phyloP scores from a whole-genome alignment of 345 rosid genomes.

The Sisymbrium irio region DNA sequence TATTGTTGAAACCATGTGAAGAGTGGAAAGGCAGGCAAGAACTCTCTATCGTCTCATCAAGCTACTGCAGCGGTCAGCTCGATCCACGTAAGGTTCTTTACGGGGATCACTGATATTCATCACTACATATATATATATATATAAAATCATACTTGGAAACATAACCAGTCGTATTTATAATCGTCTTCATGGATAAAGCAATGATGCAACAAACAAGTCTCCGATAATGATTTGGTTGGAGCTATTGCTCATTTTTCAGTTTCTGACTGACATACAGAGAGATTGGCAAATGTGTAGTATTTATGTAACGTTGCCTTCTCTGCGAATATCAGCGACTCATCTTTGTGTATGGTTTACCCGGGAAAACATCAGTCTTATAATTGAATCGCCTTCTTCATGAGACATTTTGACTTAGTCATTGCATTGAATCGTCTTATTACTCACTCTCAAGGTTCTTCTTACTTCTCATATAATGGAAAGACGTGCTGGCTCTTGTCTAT shows the following conservation, averaged over 20 bases:
- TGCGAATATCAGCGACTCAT: conserved; percentile 10
- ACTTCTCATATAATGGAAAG: not conserved
- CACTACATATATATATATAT: not conserved
- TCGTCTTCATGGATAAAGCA: not conserved
- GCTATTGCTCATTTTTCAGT: not conserved
- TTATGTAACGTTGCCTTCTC: conserved; percentile 21
- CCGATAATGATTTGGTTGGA: conserved; percentile 10
- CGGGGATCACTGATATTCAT: conserved; percentile 39
- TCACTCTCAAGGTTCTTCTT: not conserved
- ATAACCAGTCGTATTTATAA: not conserved
- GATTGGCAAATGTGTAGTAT: conserved; percentile 12
- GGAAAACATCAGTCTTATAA: conserved; percentile 7
- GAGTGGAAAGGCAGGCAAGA: conserved; percentile 92
- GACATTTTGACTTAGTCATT: not conserved
- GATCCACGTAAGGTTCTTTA: conserved; percentile 85
- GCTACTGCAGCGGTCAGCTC: conserved; percentile 92
- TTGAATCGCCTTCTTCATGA: not conserved
- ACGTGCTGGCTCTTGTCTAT: not conserved
- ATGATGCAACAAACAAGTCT: conserved; percentile 1
- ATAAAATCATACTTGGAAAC: not conserved
- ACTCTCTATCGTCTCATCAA: conserved; percentile 83
- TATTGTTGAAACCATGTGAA: conserved; percentile 71
- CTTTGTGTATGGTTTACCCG: not conserved
- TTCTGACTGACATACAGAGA: conserved; percentile 22
- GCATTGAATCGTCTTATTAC: not conserved